Conservation (phyloP, 306 rosid species). For the Trifolium dubium region DNA sequence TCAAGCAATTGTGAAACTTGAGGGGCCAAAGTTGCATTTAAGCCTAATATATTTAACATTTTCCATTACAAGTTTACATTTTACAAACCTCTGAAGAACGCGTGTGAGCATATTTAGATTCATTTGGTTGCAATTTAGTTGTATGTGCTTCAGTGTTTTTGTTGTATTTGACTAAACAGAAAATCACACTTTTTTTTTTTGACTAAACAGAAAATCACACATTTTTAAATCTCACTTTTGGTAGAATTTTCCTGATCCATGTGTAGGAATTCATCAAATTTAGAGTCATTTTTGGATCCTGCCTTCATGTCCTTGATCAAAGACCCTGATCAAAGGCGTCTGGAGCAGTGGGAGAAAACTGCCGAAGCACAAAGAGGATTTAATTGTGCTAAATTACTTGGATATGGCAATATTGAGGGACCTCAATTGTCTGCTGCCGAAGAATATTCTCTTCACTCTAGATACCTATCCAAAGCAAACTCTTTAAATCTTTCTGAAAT, state of each 20-base stretch:
- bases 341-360: slow-evolving; percentile 97
- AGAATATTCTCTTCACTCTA: slow-evolving; percentile 93
- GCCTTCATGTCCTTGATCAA: slow-evolving; percentile 98
- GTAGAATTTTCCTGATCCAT: slow-evolving; percentile 14
- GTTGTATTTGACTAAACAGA: slow-evolving; percentile 26
- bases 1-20: too few relatives aligned
- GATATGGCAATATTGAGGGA: slow-evolving; percentile 93
- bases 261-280: slow-evolving; percentile 72
- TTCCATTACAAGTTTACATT: slow-evolving; percentile 32
- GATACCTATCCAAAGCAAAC: slow-evolving; percentile 96
- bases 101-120: slow-evolving; percentile 4
- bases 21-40: too few relatives aligned
- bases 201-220: slow-evolving; percentile 14
- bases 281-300: slow-evolving; percentile 93
- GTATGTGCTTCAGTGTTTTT: slow-evolving; percentile 25
- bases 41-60: background rate
- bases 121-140: slow-evolving; percentile 26
- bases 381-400: slow-evolving; percentile 84
- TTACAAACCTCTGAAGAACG: slow-evolving; percentile 26
- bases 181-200: too few relatives aligned
- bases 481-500: slow-evolving; percentile 89
- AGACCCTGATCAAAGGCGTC: slow-evolving; percentile 95
- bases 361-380: slow-evolving; percentile 91
- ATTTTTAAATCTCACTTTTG: slow-evolving; percentile 25
- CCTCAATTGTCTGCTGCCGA: slow-evolving; percentile 90